Percentiles rank a stretch among this genome's conserved stretches.
These are phyloP conservation scores for Pseudozyma flocculosa DNA, from an alignment of 1,284 basidiomycete genomes.

Conservation along the genomic window DNA sequence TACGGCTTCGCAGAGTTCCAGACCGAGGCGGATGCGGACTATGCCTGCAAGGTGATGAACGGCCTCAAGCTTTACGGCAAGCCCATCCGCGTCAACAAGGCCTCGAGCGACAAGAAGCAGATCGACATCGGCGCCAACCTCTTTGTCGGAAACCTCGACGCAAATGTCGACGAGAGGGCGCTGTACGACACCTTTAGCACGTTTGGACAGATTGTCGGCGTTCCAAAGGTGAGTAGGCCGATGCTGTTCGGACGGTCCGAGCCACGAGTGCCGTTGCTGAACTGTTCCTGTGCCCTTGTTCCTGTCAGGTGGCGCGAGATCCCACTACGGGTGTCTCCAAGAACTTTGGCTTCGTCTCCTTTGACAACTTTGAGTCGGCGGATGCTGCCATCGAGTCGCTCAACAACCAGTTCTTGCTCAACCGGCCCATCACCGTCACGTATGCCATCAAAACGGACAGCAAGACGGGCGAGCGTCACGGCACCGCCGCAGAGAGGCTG, in stretches of 20 bases:
- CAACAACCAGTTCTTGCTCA: constrained; percentile 96
- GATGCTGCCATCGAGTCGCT: constrained; percentile 94
- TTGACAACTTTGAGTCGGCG: constrained; percentile 94
- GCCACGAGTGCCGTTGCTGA: no score
- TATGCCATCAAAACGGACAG: constrained; percentile 99
- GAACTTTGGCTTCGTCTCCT: constrained; percentile 94
- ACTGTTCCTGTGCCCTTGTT: not conserved
- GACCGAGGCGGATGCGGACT: constrained; percentile 96
- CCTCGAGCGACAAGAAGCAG: constrained; percentile 89
- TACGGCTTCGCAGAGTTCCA: constrained; percentile 99
- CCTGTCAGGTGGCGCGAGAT: constrained; percentile 80
- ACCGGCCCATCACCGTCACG: constrained; percentile 92
- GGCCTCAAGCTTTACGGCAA: constrained; percentile 99
- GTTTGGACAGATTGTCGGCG: constrained; percentile 89
- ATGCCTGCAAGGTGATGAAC: constrained; percentile 99
- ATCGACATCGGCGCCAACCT: constrained; percentile 96
- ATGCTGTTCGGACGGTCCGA: no score
- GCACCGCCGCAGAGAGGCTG: constrained; percentile 88
- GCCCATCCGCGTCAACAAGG: constrained; percentile 97
- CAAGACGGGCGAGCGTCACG: constrained; percentile 93
- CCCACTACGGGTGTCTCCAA: constrained; percentile 80
- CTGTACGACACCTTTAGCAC: constrained; percentile 93
- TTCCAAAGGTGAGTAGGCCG: constrained; percentile 82
- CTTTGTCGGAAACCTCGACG: constrained; percentile 92
- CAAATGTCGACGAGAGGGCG: constrained; percentile 86